Evolutionary conservation across 306 rosid species (phyloP), one percentile per base, ranked within the genome.

Genomic region (Abrus pulchellus): DNA sequence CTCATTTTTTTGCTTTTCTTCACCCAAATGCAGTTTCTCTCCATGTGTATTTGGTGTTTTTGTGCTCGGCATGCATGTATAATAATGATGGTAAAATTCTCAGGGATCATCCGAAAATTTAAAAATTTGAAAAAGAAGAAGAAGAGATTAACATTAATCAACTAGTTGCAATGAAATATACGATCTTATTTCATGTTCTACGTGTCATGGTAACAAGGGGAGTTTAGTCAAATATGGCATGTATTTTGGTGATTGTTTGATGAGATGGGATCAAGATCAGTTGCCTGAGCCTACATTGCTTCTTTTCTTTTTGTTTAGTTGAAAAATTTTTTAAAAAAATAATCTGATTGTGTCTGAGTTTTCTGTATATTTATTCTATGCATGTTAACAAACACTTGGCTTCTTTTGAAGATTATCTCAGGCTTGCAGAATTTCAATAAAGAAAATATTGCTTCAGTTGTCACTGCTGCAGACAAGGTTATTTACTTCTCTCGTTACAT

Each of bases 381-480:
- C 29, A 76, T 55, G 68, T 62, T 85, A 44, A 82, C 69, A 74
- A 74, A 57, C 71, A 30, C 29, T 80, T 80, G 81, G 48, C 20
- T 62, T 80, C 29, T 57, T 84, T 79, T 76, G 67, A 82, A 94
- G 97, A 94, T 94, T 85, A 91, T 94, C 85, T 80, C 99, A 81
- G 99, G 97, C 27, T 82, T 94, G 92, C 90, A 92, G 81, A 94
- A 92, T 88, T 85, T 91, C 73, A 73, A 94, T 77, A 85, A 86
- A 81, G 95, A 90, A 77, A 90, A 89, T 87, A 89, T 94, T 86
- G 94, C 97, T 8, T 86, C 93, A 6, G 92, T 92, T 72, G 89
- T 94, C 28, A 90, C 92, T 80, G 95, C 98, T n/a, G 97, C 97
- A 1, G 95, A 92, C n/a, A 88, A 92, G 97, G 97, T 92, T 75